Conservation (phyloP, 2,329 filamentous ascomycete genomes). For the Arthrobotrys entomopaga region DNA sequence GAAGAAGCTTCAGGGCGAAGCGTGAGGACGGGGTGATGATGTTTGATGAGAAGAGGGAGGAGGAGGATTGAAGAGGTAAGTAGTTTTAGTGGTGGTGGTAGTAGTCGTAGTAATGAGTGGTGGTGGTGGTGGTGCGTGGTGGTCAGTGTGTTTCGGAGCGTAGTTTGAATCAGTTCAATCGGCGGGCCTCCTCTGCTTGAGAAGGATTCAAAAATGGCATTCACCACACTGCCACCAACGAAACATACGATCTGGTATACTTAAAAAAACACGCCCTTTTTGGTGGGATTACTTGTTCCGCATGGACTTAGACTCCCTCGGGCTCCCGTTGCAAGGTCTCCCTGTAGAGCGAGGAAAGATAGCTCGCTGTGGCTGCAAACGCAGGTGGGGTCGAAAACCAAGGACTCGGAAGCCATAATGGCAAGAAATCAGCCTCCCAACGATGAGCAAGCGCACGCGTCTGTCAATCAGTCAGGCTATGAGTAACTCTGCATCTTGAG, state of each 20-base stretch:
- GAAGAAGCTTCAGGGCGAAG: conserved; percentile 6
- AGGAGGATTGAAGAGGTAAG: conserved; percentile 21
- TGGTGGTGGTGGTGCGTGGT: not conserved
- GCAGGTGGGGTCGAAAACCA: conserved; percentile 53
- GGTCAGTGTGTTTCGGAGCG: conserved; percentile 18
- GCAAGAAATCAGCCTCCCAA: conserved; percentile 52
- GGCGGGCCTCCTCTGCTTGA: not conserved
- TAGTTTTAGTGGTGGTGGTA: conserved; percentile 6
- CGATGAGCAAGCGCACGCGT: conserved; percentile 48
- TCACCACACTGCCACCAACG: not conserved
- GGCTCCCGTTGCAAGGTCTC: conserved; percentile 8
- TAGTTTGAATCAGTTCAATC: conserved; percentile 2
- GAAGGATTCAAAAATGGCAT: conserved; percentile 5
- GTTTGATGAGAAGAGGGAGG: conserved; percentile 14
- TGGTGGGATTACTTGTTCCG: conserved; percentile 8
- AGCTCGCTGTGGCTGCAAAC: conserved; percentile 23
- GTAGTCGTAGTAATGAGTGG: conserved; percentile 9
- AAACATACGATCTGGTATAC: not conserved
- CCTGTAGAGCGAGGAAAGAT: conserved; percentile 6
- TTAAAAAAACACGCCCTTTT: conserved; percentile 42
- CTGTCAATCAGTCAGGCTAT: not conserved
- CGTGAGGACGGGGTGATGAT: conserved; percentile 15
- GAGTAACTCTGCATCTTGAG: conserved; percentile 38
- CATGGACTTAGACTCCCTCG: conserved; percentile 3
- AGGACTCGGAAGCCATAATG: conserved; percentile 50